Conservation (phyloP, 2,329 filamentous ascomycete genomes). For the Zymoseptoria brevis region DNA sequence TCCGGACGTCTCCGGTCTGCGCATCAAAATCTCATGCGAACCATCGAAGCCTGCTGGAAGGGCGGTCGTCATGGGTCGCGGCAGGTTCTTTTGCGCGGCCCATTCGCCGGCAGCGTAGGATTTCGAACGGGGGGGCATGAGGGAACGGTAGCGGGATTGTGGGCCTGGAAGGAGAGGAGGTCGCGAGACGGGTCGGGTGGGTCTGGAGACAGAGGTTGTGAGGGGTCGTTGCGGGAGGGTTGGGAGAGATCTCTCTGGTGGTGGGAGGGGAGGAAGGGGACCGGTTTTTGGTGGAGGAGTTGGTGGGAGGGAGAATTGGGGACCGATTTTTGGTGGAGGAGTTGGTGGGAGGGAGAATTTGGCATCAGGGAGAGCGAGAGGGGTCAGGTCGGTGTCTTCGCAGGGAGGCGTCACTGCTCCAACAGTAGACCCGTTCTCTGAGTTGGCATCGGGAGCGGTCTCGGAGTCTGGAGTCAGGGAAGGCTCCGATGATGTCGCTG, state of each 20-base stretch:
- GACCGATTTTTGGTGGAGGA: not conserved
- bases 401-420: not conserved
- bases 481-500: not conserved
- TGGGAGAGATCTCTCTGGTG: not conserved
- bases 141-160: not conserved
- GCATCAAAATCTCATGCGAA: slow-evolving; percentile 8
- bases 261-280: not conserved
- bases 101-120: not conserved
- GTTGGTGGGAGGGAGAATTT: not conserved
- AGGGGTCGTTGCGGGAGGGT: not conserved
- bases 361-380: not conserved
- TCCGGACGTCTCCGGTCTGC: slow-evolving; percentile 17
- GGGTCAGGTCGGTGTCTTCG: not conserved
- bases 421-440: not conserved
- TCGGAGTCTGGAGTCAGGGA: not conserved
- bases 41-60: not conserved
- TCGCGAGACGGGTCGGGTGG: not conserved
- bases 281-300: not conserved
- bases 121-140: not conserved
- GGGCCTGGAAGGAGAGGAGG: not conserved
- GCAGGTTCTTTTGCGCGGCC: slow-evolving; percentile 1
- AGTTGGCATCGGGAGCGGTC: not conserved
- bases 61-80: not conserved
- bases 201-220: not conserved
- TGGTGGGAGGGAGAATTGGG: not conserved